phyloP scores from a whole-genome alignment of 2,329 filamentous ascomycete genomes.

The Zymoseptoria crescenta region DNA sequence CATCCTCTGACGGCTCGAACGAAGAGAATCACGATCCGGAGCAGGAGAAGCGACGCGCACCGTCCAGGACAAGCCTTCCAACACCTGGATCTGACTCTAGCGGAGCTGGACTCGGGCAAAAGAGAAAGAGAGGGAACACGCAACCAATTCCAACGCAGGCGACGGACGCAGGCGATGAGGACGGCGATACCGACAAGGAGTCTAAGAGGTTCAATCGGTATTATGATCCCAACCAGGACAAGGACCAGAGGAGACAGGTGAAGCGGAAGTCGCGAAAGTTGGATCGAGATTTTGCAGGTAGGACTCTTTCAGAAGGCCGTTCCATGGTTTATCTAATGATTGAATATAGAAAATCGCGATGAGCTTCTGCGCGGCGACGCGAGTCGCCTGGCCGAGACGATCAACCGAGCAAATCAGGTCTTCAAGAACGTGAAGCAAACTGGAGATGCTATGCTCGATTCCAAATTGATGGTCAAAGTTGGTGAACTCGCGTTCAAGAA shows the following conservation, averaged over 20 bases:
- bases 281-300: conserved; percentile 53
- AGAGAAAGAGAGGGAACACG: conserved; percentile 13
- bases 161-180: conserved; percentile 18
- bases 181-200: conserved; percentile 18
- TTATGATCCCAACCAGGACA: conserved; percentile 78
- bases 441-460: conserved; percentile 82
- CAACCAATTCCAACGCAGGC: conserved; percentile 6
- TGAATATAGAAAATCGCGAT: conserved; percentile 55
- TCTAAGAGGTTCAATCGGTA: conserved; percentile 32
- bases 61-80: conserved; percentile 21
- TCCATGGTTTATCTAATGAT: conserved; percentile 21
- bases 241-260: conserved; percentile 62
- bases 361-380: conserved; percentile 62
- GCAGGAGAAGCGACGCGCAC: conserved; percentile 16
- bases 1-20: conserved; percentile 29
- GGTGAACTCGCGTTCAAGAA: conserved; percentile 76
- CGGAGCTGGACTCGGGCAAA: conserved; percentile 10
- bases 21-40: conserved; percentile 36
- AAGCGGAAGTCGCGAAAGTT: conserved; percentile 64
- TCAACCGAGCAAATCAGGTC: conserved; percentile 46
- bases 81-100: conserved; percentile 30
- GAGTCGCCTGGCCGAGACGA: conserved; percentile 30
- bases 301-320: not conserved
- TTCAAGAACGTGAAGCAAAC: conserved; percentile 68
- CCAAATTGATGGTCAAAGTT: conserved; percentile 71